Conservation (phyloP, 768 basidiomycete genomes). For the Boletus sensibilis region DNA sequence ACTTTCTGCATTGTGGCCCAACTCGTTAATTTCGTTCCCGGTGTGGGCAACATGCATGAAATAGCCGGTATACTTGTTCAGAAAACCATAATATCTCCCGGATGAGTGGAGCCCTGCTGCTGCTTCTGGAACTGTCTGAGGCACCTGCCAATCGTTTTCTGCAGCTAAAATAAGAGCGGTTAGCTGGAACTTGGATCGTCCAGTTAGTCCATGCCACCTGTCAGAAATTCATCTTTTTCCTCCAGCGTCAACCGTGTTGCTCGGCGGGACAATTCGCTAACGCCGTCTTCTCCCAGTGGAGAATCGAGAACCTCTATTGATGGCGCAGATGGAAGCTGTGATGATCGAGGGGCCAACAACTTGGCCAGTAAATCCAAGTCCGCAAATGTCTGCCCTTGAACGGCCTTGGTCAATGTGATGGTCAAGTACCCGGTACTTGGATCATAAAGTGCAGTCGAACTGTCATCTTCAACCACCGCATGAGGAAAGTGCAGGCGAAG, state of each 20-base stretch:
- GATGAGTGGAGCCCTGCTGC: constrained; percentile 37
- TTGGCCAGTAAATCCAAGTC: constrained; percentile 80
- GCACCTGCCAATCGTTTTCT: constrained; percentile 75
- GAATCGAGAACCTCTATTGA: constrained; percentile 60
- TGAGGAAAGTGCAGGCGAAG: constrained; percentile 76
- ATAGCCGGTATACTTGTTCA: constrained; percentile 72
- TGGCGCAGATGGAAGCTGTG: constrained; percentile 33
- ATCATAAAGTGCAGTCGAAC: constrained; percentile 71
- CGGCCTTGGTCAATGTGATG: constrained; percentile 68
- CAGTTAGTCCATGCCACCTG: constrained; percentile 41
- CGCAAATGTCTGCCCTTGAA: constrained; percentile 62
- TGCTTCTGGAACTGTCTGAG: constrained; percentile 55
- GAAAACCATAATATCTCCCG: constrained; percentile 68
- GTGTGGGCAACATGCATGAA: constrained; percentile 69
- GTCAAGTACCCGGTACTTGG: constrained; percentile 75
- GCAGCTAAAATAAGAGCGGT: constrained; percentile 49
- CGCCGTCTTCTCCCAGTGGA: constrained; percentile 24
- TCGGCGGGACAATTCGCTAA: constrained; percentile 43
- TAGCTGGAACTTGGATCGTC: constrained; percentile 1
- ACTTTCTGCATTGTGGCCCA: constrained; percentile 65
- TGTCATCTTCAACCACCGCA: constrained; percentile 59
- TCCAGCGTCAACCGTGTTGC: constrained; percentile 50
- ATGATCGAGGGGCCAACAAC: constrained; percentile 64
- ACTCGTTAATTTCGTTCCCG: constrained; percentile 81
- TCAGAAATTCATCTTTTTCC: constrained; percentile 51